Evolutionary conservation across 176 grass and related monocot species (phyloP), one percentile per base, ranked within the genome.

Genomic region (Thinopyrum elongatum): DNA sequence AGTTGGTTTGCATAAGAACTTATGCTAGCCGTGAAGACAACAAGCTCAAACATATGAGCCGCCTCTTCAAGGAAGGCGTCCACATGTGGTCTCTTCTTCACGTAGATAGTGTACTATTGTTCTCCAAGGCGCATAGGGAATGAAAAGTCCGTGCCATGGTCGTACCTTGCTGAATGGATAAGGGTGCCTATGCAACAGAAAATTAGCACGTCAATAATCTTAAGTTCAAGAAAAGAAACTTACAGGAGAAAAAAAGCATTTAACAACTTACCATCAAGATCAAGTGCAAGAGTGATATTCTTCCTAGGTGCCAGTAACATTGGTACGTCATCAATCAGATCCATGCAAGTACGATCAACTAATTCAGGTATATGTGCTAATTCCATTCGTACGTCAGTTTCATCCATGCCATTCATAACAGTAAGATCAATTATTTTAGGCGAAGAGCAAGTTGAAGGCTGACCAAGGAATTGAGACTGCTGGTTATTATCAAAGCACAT

Each of bases 1-100:
- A 94, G 82, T 51, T 95, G 87, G 42, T 89, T 87, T 60, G 93
- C 96, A 82, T 95, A 95, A 98, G 47, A 93, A 81, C 86, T 89
- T 22, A 36, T 92, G 74, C 96, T 95, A 71, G 93, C 96, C 76
- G 90, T 98, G 76, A 95, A 98, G 81, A 95, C 90, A 29, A 94
- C 86, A 77, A 94, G 79, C 82, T 98, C 90, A 92, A 98, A 95
- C 90, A 94, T 88, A 79, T 91, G 82, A 36, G 88, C 74, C 23
- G 92, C 90, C 79, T 89, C 92, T 49, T 95, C 86, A 66, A 98
- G 93, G 85, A 98, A 98, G 57, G 88, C 84, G 42, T 91, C 87
- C 57, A 94, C 82, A 53, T 91, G 75, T 62, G 95, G 95, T 69
- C 93, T 89, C 76, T 90, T 82, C 64, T 85, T 94, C 78, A 98